Base-by-base conservation (phyloP, 495 filamentous ascomycete species). In the Tuber calosporum region DNA sequence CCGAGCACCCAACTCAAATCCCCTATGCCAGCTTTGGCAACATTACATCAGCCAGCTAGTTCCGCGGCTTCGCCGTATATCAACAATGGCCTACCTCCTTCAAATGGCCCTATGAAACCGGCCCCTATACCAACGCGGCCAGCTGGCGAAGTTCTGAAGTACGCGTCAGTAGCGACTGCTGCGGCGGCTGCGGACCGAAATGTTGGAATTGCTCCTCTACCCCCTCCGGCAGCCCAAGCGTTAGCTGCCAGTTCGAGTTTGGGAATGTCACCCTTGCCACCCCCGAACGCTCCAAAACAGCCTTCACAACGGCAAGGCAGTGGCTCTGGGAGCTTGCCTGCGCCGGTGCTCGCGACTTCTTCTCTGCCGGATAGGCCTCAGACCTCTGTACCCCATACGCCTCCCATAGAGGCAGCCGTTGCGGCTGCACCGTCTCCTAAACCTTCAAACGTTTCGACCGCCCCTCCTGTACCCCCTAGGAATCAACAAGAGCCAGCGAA, bases 91-190 rank as follows among this genome's bases (percentile, higher is more conserved):
- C 87, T 74, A 36, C 66, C 69, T 62, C 70, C 85, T 40, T 76
- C 83, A 36, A 82, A 83, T 66, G 85, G 73, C 70, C 81, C 84
- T 72, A 92, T 98, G 95, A 99, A 98, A 83, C 94, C 95, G 26
- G 95, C 96, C 20, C 91, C 94, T 19, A 79, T 92, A 79, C 96
- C 95, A 11, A 89, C 91, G 62, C 89, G 93, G 79, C 87, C 92
- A 4, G 90, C 93, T 37, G 93, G 92, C 42, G 94, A 98, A 81
- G 92, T 92, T 0, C 85, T 98, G 77, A 97, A 97, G 83, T 98
- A 98, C 82, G 95, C 96, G 41, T 97, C 95, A 30, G 95, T 95
- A 0, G 95, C 95, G 0, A 96, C 95, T 0, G 96, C 95, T 0
- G 95, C 95, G 1, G 96, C 96, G 15, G 93, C 95, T 68, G 95